Base-by-base conservation (phyloP, 2,329 filamentous ascomycete species). In the Epichloe sibirici region DNA sequence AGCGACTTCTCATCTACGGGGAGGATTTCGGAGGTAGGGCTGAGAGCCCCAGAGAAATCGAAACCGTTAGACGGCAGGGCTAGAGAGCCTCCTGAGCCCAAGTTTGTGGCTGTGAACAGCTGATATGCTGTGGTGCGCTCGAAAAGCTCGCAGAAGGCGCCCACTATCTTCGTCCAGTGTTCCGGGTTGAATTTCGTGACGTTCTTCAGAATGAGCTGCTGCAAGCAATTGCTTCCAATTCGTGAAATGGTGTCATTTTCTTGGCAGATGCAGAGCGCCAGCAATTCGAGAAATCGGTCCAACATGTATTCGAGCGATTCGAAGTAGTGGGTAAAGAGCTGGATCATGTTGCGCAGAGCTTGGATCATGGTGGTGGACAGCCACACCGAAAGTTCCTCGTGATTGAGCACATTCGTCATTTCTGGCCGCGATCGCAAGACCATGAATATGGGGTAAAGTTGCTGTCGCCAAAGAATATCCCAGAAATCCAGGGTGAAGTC, bases 361-460 rank as follows among this genome's bases (percentile, higher is more conserved):
- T 99, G 93, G 42, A 99, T 98, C 88, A 99, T 96, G 8, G 93
- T 99, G 0, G 93, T 98, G 0, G 93, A 97, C 25, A 99, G 77
- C 93, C 93, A 99, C 2, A 99, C 93, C 0, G 93, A 97, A 21
- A 97, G 77, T 65, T 98, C 93, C 68, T 98, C 94, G 62, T 96
- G 90, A 63, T 91, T 97, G 38, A 91, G 79, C 13, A 91, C 90
- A 63, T 96, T 96, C 28, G 85, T 85, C 86, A 97, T 94, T 66
- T 98, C 93, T 0, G 91, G 94, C 57, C 93, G 89, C 17, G 93
- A 96, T 59, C 95, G 90, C 44, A 99, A 72, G 2, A 98, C 94
- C 78, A 97, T 90, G 71, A 99, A 99, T 59, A 98, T 99, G 1
- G 93, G 94, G 61, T 95, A 97, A 1, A 99, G 78, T 54, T 98